These are phyloP conservation scores for Coniferiporia sulphurascens DNA, from an alignment of 1,284 basidiomycete species.

Conservation along the genomic window DNA sequence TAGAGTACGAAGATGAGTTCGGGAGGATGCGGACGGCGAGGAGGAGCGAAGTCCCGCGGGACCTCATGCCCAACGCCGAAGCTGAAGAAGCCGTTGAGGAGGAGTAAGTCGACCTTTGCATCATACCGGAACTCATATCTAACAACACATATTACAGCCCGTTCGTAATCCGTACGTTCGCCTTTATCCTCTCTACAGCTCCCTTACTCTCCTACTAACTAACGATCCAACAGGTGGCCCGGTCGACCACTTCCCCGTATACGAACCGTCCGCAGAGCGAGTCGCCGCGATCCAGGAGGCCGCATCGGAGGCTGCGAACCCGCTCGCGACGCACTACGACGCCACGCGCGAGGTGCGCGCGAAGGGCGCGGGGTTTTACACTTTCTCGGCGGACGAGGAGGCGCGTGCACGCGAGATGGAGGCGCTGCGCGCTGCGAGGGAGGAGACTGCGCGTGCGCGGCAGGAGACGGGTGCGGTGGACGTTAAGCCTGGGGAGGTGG, in stretches of 20 bases:
- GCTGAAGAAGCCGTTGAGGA: constrained; percentile 34
- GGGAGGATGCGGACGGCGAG: constrained; percentile 66
- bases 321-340: constrained; percentile 79
- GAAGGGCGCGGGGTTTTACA: constrained; percentile 88
- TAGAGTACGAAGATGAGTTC: constrained; percentile 86
- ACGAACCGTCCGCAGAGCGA: constrained; percentile 77
- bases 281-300: constrained; percentile 72
- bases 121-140: constrained; percentile 6
- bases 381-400: constrained; percentile 81
- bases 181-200: constrained; percentile 11
- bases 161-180: constrained; percentile 42
- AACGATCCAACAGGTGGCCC: constrained; percentile 56
- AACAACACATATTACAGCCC: constrained; percentile 36
- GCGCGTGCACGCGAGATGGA: constrained; percentile 75
- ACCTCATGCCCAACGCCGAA: constrained; percentile 41
- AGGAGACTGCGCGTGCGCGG: constrained; percentile 68
- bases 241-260: constrained; percentile 78
- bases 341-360: constrained; percentile 75
- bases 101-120: constrained; percentile 41
- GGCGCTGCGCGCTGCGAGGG: constrained; percentile 57
- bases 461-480: constrained; percentile 56
- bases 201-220: constrained; percentile 9
- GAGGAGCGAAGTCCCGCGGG: constrained; percentile 73
- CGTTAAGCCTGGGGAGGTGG: constrained; percentile 55
- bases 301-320: constrained; percentile 67